Percentiles rank a stretch among this genome's conserved stretches.
Conservation (phyloP, 192 early-diverging fungal species). For the Rhizophlyctis rosea region DNA sequence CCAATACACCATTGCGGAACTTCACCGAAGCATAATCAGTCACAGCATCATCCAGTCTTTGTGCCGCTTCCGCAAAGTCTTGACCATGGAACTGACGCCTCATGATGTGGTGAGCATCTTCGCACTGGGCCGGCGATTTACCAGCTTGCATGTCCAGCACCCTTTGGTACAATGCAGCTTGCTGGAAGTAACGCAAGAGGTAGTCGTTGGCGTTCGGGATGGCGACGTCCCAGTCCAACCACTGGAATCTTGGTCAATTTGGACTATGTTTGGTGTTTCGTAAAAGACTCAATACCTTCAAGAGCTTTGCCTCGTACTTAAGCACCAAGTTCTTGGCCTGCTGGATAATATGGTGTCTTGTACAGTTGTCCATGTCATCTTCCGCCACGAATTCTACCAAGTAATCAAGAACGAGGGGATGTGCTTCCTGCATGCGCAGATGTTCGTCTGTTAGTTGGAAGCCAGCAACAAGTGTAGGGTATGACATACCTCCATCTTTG, state of each 20-base stretch:
- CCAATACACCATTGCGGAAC: neutral
- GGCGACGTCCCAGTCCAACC: neutral
- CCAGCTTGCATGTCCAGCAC: neutral
- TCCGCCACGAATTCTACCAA: neutral
- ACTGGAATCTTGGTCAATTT: too few relatives aligned
- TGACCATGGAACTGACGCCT: neutral
- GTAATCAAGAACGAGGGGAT: neutral
- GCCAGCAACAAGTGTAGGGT: too few relatives aligned
- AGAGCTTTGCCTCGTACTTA: neutral
- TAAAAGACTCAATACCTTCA: slow-evolving; percentile 1
- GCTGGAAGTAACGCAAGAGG: neutral
- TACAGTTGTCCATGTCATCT: neutral
- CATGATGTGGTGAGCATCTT: neutral
- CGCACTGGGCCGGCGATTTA: neutral
- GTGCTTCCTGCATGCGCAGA: neutral
- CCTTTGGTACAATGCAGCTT: neutral
- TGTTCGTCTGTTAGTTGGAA: neutral
- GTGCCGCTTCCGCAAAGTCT: neutral
- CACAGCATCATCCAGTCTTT: neutral
- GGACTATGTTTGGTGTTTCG: neutral
- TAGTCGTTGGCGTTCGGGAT: neutral
- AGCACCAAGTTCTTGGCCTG: neutral
- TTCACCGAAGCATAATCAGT: neutral
- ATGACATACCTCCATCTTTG: too few relatives aligned
- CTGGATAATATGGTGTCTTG: neutral